Base-by-base conservation (phyloP, 2,329 filamentous ascomycete genomes). In the Ophiocordyceps australis region DNA sequence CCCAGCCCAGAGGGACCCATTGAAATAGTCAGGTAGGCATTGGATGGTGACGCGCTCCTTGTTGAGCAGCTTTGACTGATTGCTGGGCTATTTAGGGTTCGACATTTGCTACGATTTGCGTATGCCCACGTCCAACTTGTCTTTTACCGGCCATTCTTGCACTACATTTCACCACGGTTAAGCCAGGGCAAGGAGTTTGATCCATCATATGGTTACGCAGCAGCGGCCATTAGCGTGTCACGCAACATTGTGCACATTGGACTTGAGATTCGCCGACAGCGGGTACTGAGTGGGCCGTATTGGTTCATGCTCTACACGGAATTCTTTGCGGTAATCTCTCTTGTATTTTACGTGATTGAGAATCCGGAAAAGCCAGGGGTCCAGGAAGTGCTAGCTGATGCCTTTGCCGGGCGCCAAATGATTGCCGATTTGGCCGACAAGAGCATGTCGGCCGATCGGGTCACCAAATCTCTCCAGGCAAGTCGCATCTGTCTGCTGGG, bases 301-400 rank as follows among this genome's bases (percentile, higher is more conserved):
- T 89, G 80, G 80, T 86, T 86, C 42, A 77, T 79, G 36, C 69
- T 86, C 43, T 86, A 82, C 42, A 82, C 78, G 3, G 76, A 79
- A 11, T 85, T 82, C 50, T 85, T 83, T 42, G 74, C 77, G 10
- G 76, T 86, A 17, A 55, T 89, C 17, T 80, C 80, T 0, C 56
- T 89, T 23, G 59, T 86, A 2, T 89, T 81, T 41, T 86, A 78
- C 41, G 75, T 78, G 1, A 57, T 82, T 10, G 80, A 86, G 43
- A 86, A 86, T 35, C 76, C 77, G 2, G 70, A 79, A 32, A 81
- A 77, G 40, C 55, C 65, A 4, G 77, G 74, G 2, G 74, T 75
- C 5, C 64, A 75, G 26, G 83, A 92, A 33, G 76, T 94, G 14
- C 57, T 94, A 31, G 74, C 74, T 27, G 86, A 95, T 50, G 86